Conservation (phyloP, 192 early-diverging fungal genomes). For the Coemansia sp. region DNA sequence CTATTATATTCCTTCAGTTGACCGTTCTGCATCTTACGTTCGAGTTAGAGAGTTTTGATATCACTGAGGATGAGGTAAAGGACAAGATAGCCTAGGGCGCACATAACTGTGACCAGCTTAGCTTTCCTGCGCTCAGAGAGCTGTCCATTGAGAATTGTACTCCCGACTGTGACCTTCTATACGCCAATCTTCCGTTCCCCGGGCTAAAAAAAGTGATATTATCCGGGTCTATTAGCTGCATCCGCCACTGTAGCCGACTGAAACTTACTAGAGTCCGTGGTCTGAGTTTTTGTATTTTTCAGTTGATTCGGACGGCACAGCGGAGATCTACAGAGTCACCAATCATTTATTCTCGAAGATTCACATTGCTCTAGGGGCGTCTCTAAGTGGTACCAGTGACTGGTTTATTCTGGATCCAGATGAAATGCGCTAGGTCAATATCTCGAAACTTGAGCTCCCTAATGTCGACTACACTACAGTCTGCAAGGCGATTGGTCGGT, state of each 20-base stretch:
- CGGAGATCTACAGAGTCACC: background rate
- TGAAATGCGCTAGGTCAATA: background rate
- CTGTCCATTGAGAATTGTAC: background rate
- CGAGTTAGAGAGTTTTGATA: background rate
- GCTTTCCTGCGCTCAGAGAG: background rate
- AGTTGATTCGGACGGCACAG: background rate
- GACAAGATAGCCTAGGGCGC: background rate
- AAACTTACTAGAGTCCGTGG: background rate
- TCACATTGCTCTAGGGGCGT: background rate
- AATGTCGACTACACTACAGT: background rate
- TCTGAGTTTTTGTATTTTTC: background rate
- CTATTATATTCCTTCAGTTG: background rate
- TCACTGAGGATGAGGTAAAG: background rate
- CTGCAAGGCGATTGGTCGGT: background rate
- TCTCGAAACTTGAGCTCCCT: background rate
- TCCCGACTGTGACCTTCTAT: background rate
- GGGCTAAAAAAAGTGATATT: background rate
- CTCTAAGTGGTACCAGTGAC: background rate
- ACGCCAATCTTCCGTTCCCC: background rate
- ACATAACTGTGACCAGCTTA: background rate
- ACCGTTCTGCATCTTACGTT: background rate
- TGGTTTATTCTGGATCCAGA: background rate
- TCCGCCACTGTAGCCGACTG: background rate
- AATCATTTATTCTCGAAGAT: background rate
- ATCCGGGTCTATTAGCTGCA: background rate